Base-by-base conservation (phyloP, 108 stramenopile species). In the Cyclotella sp. region DNA sequence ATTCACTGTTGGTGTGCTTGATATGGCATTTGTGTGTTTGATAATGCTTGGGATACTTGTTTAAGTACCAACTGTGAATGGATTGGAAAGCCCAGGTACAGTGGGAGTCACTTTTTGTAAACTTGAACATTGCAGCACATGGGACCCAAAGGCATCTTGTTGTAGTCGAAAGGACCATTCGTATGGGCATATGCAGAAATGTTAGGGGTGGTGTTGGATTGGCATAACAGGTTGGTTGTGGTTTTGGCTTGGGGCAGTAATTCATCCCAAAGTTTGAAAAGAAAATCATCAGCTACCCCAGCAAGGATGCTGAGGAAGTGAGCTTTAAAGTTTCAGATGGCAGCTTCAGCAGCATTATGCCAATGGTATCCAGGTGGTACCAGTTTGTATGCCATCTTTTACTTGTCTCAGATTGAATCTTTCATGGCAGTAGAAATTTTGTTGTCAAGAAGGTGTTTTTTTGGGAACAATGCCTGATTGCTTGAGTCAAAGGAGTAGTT, bases 231-330 rank as follows among this genome's bases (percentile, higher is more conserved):
- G n/a, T n/a, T n/a, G n/a, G n/a, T n/a, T n/a, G n/a, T n/a, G n/a
- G n/a, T n/a, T n/a, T n/a, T n/a, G n/a, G n/a, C n/a, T n/a, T n/a
- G n/a, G n/a, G n/a, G n/a, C n/a, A n/a, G n/a, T n/a, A n/a, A n/a
- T n/a, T n/a, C n/a, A n/a, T n/a, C n/a, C n/a, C n/a, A n/a, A 19
- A 26, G 22, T 19, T 19, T 10, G 16, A 24, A 11, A 11, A 18
- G 57, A 26, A 10, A 45, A 13, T 9, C 9, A 9, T 9, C 11
- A 9, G 44, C 44, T n/a, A n/a, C n/a, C n/a, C n/a, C 57, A 26
- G 27, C 47, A 1, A 49, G 47, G 27, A 58, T 27, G 57, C 57
- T 58, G 15, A 58, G 57, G 26, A 58, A 58, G 26, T 58, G 57
- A 2, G 57, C 19, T 24, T 58, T 58, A 22, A 58, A 58, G 9